Percentiles rank a stretch among this genome's conserved stretches.
These are phyloP conservation scores for Monilinia laxa DNA, from an alignment of 2,329 filamentous ascomycete genomes.

Conservation along the genomic window DNA sequence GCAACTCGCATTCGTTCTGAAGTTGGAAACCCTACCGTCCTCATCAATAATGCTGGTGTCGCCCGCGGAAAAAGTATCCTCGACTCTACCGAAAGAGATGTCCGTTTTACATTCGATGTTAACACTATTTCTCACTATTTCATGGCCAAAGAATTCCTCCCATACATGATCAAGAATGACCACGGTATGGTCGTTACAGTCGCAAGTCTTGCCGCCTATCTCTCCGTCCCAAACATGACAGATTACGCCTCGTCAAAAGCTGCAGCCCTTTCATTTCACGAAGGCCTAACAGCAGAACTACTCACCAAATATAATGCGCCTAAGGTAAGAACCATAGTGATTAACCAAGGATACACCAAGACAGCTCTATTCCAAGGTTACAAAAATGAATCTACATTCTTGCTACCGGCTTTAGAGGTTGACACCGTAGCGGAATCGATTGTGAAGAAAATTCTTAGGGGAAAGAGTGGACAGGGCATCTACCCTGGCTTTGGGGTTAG, in stretches of 20 bases:
- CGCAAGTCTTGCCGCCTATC: slow-evolving; percentile 61
- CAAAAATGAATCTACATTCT: slow-evolving; percentile 49
- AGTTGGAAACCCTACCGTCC: slow-evolving; percentile 64
- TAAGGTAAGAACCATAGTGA: slow-evolving; percentile 63
- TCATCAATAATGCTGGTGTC: slow-evolving; percentile 72
- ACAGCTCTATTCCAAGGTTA: slow-evolving; percentile 61
- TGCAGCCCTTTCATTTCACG: slow-evolving; percentile 65
- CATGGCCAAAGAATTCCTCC: slow-evolving; percentile 66
- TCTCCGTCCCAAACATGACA: slow-evolving; percentile 60
- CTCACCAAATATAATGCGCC: slow-evolving; percentile 60
- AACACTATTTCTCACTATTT: slow-evolving; percentile 69
- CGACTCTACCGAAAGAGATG: slow-evolving; percentile 54
- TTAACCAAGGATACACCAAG: slow-evolving; percentile 63
- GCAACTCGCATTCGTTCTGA: slow-evolving; percentile 53
- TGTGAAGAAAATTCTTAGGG: slow-evolving; percentile 58
- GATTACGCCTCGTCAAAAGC: slow-evolving; percentile 69
- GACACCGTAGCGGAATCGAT: slow-evolving; percentile 65
- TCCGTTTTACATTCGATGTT: slow-evolving; percentile 68
- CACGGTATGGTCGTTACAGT: slow-evolving; percentile 75
- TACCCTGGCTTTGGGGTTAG: slow-evolving; percentile 49
- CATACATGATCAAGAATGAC: slow-evolving; percentile 59
- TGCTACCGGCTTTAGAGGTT: slow-evolving; percentile 55
- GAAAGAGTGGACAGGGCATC: slow-evolving; percentile 56
- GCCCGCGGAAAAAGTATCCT: slow-evolving; percentile 62
- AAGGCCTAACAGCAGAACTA: slow-evolving; percentile 61